A percentile compares a stretch with the other conserved stretches of the same genome.
Conservation (phyloP, 116 monocot genomes). For the Papilionanthe hybrid region DNA sequence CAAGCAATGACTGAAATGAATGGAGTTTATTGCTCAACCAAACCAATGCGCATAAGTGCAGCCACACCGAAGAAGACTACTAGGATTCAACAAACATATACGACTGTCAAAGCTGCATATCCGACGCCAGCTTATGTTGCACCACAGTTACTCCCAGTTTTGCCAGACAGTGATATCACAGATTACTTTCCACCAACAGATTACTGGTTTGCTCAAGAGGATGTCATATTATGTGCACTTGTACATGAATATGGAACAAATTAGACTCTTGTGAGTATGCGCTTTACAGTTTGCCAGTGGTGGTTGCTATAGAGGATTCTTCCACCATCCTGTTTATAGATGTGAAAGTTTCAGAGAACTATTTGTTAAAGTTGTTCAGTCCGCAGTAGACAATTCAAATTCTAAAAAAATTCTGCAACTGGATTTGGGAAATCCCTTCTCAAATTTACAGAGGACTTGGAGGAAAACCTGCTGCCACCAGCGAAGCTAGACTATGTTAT, state of each 20-base stretch:
- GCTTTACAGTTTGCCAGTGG: conserved; percentile 51
- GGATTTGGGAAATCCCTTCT: conserved; percentile 72
- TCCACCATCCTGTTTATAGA: too few species aligned
- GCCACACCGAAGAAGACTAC: too few species aligned
- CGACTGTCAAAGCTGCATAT: conserved; percentile 64
- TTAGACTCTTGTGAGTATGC: conserved; percentile 66
- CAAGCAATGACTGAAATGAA: too few species aligned
- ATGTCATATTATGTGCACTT: conserved; percentile 78
- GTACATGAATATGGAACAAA: conserved; percentile 86
- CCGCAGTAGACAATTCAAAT: conserved; percentile 41
- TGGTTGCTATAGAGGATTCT: too few species aligned
- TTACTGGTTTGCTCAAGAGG: conserved; percentile 78
- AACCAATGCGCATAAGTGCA: too few species aligned
- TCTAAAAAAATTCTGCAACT: conserved; percentile 37
- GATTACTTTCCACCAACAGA: conserved; percentile 62
- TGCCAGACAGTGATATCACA: not conserved
- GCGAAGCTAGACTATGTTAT: conserved; percentile 9
- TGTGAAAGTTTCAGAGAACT: too few species aligned
- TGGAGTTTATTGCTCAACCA: too few species aligned
- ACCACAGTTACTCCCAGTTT: not conserved
- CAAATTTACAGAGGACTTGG: conserved; percentile 99
- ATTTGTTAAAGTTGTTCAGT: conserved; percentile 61
- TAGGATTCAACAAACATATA: too few species aligned
- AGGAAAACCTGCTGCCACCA: conserved; percentile 36
- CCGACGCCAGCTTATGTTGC: conserved; percentile 43